These are phyloP conservation scores for Stereum hirsutum DNA, from an alignment of 1,284 basidiomycete species.

Conservation along the genomic window DNA sequence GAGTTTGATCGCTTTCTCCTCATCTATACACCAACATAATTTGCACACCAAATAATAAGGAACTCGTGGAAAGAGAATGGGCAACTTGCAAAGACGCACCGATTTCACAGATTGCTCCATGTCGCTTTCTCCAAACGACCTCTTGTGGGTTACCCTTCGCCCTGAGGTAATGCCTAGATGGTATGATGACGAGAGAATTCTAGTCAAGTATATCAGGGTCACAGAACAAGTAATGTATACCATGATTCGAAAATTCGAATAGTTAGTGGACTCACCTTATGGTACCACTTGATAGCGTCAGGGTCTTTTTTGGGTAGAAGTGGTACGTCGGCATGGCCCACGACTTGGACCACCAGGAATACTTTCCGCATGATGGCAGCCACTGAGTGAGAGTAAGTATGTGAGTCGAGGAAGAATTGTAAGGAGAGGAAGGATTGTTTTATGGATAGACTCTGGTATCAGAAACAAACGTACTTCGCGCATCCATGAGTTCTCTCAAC, in stretches of 20 bases:
- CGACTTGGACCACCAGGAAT: conserved; percentile 67
- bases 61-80: no score
- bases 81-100: no score
- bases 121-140: no score
- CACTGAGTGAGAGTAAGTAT: conserved; percentile 18
- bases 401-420: conserved; percentile 1
- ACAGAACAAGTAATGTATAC: conserved; percentile 4
- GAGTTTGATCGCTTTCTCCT: no score
- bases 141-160: no score
- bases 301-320: conserved; percentile 39
- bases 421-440: conserved; percentile 4
- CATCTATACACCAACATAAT: no score
- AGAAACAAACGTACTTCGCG: conserved; percentile 45
- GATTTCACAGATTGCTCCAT: no score
- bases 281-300: conserved; percentile 56
- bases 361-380: conserved; percentile 51
- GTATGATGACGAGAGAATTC: conserved; percentile 61
- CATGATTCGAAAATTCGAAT: no score
- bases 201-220: conserved; percentile 17
- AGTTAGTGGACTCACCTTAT: conserved; percentile 29
- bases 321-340: conserved; percentile 57
- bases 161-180: no score
- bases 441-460: no score
- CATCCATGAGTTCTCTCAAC: conserved; percentile 65
- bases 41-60: no score